phyloP scores from a whole-genome alignment of 805 yeast species.

The Ogataea neopini region DNA sequence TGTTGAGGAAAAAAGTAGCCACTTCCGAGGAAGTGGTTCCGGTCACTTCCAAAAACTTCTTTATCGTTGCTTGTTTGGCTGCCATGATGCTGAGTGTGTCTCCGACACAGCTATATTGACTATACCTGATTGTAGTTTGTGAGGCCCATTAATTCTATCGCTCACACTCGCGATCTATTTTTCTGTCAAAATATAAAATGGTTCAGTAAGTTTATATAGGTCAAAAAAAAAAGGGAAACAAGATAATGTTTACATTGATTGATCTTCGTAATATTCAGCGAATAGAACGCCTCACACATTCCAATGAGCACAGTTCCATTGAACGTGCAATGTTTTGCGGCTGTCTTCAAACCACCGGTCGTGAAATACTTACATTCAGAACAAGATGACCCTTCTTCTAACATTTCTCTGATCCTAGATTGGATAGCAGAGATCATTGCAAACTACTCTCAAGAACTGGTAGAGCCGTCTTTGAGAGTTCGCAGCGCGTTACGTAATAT shows the following conservation, averaged over 20 bases:
- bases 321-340: slow-evolving; percentile 14
- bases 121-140: no score
- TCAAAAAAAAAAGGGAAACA: neutral
- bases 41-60: slow-evolving; percentile 44
- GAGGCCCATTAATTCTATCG: no score
- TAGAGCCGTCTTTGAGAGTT: slow-evolving; percentile 27
- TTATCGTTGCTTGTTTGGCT: slow-evolving; percentile 20
- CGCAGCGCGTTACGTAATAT: slow-evolving; percentile 21
- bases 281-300: neutral
- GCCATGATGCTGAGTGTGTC: slow-evolving; percentile 9
- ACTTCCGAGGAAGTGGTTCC: slow-evolving; percentile 39
- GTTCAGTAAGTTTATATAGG: neutral
- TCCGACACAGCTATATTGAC: no score
- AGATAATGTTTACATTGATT: neutral
- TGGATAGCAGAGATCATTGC: slow-evolving; percentile 27
- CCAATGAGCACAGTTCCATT: slow-evolving; percentile 12
- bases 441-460: slow-evolving; percentile 8
- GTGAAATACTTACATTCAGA: slow-evolving; percentile 9
- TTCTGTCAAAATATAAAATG: slow-evolving; percentile 5
- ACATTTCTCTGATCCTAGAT: slow-evolving; percentile 24
- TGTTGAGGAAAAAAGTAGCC: slow-evolving; percentile 35
- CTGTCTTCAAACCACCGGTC: slow-evolving; percentile 17
- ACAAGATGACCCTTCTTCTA: slow-evolving; percentile 29
- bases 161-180: neutral
- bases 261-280: neutral